phyloP scores from a whole-genome alignment of 352 stramenopile genomes.

The Chrysophaeum taylorii region DNA sequence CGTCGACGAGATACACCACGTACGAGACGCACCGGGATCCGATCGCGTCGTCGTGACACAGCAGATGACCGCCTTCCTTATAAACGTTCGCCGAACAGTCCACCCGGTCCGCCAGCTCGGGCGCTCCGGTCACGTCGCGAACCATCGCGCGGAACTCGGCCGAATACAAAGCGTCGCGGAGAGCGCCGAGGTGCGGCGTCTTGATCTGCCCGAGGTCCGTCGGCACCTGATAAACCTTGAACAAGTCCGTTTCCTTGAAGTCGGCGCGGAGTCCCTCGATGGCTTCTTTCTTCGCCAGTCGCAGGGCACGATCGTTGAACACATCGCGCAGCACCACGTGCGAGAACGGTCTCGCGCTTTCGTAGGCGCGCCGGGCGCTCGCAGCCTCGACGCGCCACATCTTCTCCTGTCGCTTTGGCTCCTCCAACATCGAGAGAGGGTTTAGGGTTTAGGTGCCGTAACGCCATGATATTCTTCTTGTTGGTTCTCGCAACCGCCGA shows the following conservation, averaged over 20 bases:
- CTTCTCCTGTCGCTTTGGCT: too few species aligned
- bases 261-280: constrained; percentile 66
- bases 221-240: constrained; percentile 68
- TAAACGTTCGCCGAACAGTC: constrained; percentile 79
- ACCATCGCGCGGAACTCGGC: constrained; percentile 63
- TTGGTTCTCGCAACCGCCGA: too few species aligned
- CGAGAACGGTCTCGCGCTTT: too few species aligned
- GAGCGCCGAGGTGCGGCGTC: constrained; percentile 18
- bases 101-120: constrained; percentile 49
- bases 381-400: too few species aligned
- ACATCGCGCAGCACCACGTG: too few species aligned
- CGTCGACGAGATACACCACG: constrained; percentile 78
- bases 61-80: constrained; percentile 67
- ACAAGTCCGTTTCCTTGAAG: constrained; percentile 83
- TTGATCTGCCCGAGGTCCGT: not conserved
- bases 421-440: too few species aligned
- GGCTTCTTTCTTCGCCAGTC: too few species aligned
- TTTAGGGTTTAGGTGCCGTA: too few species aligned
- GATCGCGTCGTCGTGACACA: constrained; percentile 85
- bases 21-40: constrained; percentile 71
- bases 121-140: constrained; percentile 48
- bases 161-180: constrained; percentile 69
- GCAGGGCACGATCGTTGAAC: too few species aligned
- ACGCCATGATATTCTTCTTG: too few species aligned
- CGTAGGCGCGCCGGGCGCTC: too few species aligned